These are phyloP conservation scores for Cryptosporidium felis DNA, from an alignment of 169 alveolate species.

Conservation along the genomic window DNA sequence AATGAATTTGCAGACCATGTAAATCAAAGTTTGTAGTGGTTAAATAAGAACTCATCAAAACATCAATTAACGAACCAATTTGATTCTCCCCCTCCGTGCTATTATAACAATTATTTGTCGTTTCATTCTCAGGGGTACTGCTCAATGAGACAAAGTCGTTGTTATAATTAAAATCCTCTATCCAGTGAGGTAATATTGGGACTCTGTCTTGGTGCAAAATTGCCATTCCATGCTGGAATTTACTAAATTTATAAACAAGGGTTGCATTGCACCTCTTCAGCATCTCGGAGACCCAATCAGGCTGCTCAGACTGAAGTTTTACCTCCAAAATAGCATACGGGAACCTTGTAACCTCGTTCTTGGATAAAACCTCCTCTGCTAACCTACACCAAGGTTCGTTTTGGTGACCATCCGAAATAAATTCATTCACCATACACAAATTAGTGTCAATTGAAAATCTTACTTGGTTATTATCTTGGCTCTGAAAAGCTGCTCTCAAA, in stretches of 20 bases:
- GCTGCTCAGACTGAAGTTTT: conserved; percentile 77
- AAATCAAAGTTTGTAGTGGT: conserved; percentile 9
- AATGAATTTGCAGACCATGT: conserved; percentile 26
- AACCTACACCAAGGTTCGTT: conserved; percentile 82
- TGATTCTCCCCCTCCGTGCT: not conserved
- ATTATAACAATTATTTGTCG: not conserved
- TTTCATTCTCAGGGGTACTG: conserved; percentile 26
- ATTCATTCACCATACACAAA: conserved; percentile 80
- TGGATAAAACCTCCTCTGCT: conserved; percentile 80
- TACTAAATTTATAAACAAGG: conserved; percentile 77
- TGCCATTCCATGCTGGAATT: conserved; percentile 81
- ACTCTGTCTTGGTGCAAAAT: conserved; percentile 76
- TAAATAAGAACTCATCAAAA: conserved; percentile 23
- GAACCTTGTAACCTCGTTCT: conserved; percentile 75
- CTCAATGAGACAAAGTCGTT: conserved; percentile 51
- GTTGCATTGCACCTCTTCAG: conserved; percentile 74
- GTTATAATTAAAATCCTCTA: conserved; percentile 64
- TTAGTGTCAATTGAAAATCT: conserved; percentile 82
- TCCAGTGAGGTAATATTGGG: conserved; percentile 77
- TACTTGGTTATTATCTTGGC: conserved; percentile 74
- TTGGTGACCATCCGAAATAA: conserved; percentile 65
- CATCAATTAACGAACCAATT: not conserved
- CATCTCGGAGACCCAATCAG: conserved; percentile 76
- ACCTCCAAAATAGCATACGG: conserved; percentile 79
- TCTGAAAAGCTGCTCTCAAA: conserved; percentile 82